Percentiles rank a stretch among this genome's conserved stretches.
These are phyloP conservation scores for Achaetomium macrosporum DNA, from an alignment of 2,329 filamentous ascomycete genomes.

Conservation along the genomic window DNA sequence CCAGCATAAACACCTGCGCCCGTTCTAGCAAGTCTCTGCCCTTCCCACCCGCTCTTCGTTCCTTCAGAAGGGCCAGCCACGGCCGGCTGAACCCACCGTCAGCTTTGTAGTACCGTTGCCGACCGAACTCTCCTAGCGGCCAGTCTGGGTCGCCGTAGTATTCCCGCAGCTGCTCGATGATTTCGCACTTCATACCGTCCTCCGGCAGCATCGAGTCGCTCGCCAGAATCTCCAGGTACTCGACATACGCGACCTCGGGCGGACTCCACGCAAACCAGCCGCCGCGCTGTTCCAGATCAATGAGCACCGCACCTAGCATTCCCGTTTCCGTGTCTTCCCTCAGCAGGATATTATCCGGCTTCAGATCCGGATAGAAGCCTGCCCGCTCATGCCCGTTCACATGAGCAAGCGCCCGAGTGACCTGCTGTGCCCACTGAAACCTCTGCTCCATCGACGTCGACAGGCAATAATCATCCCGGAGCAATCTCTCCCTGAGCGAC, in stretches of 20 bases:
- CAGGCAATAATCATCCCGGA: neutral
- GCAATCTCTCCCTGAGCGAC: conserved; percentile 15
- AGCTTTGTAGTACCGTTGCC: conserved; percentile 11
- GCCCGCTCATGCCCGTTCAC: conserved; percentile 12
- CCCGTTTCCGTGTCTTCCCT: neutral
- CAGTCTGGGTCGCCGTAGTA: conserved; percentile 16
- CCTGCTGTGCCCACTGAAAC: conserved; percentile 20
- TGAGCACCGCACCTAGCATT: conserved; percentile 18
- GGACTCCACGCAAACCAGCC: conserved; percentile 26
- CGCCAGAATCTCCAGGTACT: conserved; percentile 23
- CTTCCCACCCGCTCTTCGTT: neutral
- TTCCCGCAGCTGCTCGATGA: conserved; percentile 1
- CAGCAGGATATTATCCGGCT: conserved; percentile 25
- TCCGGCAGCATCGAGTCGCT: neutral
- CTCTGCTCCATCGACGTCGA: conserved; percentile 7
- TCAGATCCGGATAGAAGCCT: conserved; percentile 25
- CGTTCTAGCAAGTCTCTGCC: conserved; percentile 10
- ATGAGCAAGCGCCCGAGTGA: conserved; percentile 21
- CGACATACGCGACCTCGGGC: conserved; percentile 24
- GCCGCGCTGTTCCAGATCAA: conserved; percentile 26
- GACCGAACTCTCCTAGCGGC: conserved; percentile 5
- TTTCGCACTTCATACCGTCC: conserved; percentile 1
- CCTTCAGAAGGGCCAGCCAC: conserved; percentile 18
- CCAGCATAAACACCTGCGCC: conserved; percentile 26
- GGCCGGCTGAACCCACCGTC: conserved; percentile 21